These are phyloP conservation scores for Coelastrella sp. DNA, from an alignment of 139 green algal species.

Conservation along the genomic window DNA sequence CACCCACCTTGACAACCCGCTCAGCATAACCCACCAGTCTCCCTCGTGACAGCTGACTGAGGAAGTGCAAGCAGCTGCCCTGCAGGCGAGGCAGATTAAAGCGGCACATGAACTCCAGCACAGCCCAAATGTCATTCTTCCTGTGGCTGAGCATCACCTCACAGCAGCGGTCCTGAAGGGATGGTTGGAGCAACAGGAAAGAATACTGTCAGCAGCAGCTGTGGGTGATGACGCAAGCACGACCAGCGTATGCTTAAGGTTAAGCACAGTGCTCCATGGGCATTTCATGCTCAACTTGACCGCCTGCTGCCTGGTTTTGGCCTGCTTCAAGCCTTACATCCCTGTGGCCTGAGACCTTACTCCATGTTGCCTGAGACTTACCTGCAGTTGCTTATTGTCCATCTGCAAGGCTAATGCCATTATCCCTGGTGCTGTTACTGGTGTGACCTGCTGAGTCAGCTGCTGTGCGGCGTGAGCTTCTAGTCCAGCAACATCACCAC, in stretches of 20 bases:
- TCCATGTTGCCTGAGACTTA: background rate
- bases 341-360: background rate
- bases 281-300: too few relatives aligned
- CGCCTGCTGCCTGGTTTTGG: background rate
- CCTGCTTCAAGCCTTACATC: background rate
- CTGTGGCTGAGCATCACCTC: constrained; percentile 17
- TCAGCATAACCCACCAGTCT: constrained; percentile 22
- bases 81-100: constrained; percentile 34
- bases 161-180: constrained; percentile 36
- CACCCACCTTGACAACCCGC: constrained; percentile 13
- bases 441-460: constrained; percentile 21
- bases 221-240: background rate
- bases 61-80: constrained; percentile 31
- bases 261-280: background rate
- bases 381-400: constrained; percentile 31
- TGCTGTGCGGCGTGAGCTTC: background rate
- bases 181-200: too few relatives aligned
- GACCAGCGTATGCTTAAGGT: background rate
- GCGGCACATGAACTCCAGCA: constrained; percentile 39
- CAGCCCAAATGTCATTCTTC: constrained; percentile 34
- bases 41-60: background rate
- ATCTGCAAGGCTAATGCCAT: constrained; percentile 24
- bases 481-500: constrained; percentile 1
- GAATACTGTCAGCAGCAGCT: background rate
- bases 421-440: constrained; percentile 28